phyloP scores from a whole-genome alignment of 176 grass and related monocot species.

The Panicum miliaceum region DNA sequence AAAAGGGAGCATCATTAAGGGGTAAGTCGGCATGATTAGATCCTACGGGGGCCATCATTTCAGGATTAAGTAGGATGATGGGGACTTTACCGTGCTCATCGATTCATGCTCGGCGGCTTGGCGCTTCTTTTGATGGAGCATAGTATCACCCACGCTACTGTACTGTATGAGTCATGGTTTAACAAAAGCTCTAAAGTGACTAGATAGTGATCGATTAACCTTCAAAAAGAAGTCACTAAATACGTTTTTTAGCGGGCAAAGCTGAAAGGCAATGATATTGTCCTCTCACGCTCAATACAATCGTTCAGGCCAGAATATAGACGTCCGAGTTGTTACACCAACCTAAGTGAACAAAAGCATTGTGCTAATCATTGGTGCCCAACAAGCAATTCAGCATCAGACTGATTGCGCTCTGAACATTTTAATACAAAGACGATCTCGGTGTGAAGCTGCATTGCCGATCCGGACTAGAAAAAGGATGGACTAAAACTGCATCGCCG shows the following conservation, averaged over 20 bases:
- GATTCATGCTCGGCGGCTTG: not conserved
- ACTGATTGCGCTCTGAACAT: not conserved
- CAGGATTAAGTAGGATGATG: constrained; percentile 32
- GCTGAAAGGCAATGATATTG: not conserved
- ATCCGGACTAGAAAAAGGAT: not conserved
- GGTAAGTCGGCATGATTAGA: constrained; percentile 25
- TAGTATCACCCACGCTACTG: not conserved
- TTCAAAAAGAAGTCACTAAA: constrained; percentile 5
- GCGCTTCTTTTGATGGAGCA: constrained; percentile 37
- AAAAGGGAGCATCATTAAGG: not conserved
- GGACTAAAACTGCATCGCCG: not conserved
- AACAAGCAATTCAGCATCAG: not conserved
- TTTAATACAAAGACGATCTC: not conserved
- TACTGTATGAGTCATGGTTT: constrained; percentile 14
- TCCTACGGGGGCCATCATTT: constrained; percentile 26
- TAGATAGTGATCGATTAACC: not conserved
- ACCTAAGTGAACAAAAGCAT: constrained; percentile 23
- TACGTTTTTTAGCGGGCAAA: not conserved
- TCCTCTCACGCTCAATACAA: not conserved
- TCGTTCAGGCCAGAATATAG: not conserved
- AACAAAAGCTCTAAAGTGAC: constrained; percentile 19
- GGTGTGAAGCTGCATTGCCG: constrained; percentile 1
- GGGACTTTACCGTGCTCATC: constrained; percentile 10
- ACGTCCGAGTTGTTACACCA: not conserved
- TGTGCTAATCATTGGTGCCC: constrained; percentile 13